phyloP scores from a whole-genome alignment of 2,329 filamentous ascomycete species.

The Ceratocystis albifundus region DNA sequence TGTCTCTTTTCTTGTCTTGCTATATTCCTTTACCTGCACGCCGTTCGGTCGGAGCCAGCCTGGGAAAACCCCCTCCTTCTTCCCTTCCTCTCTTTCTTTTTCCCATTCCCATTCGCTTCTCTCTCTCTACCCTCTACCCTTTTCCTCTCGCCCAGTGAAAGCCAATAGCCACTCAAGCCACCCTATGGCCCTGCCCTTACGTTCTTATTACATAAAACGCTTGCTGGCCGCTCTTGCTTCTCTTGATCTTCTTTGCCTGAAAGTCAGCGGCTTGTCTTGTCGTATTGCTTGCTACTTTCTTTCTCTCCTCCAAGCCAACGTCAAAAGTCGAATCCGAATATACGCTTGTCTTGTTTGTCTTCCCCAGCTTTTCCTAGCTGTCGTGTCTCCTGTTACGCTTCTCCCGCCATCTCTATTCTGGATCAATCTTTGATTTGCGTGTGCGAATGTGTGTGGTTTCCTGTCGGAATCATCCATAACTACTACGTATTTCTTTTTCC shows the following conservation, averaged over 20 bases:
- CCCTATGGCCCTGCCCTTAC: slow-evolving; percentile 10
- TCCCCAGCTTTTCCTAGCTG: not conserved
- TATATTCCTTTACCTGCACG: not conserved
- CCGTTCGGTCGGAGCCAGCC: not conserved
- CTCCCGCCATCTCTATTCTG: not conserved
- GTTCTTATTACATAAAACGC: slow-evolving; percentile 26
- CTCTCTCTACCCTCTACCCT: no score
- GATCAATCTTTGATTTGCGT: no score
- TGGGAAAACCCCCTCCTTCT: not conserved
- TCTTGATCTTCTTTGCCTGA: not conserved
- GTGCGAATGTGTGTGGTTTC: slow-evolving; percentile 12
- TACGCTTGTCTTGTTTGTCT: not conserved
- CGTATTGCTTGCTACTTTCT: not conserved
- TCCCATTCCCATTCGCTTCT: no score
- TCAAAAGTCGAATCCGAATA: no score
- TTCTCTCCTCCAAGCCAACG: no score
- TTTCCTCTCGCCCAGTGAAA: not conserved
- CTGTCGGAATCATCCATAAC: slow-evolving; percentile 18
- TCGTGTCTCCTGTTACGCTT: not conserved
- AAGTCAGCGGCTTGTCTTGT: not conserved
- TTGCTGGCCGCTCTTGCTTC: slow-evolving; percentile 19
- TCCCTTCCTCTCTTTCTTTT: no score
- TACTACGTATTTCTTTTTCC: slow-evolving; percentile 10
- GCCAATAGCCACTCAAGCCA: slow-evolving; percentile 5
- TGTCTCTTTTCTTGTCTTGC: not conserved